Base-by-base conservation (phyloP, 805 yeast species). In the Candida adriatica region DNA sequence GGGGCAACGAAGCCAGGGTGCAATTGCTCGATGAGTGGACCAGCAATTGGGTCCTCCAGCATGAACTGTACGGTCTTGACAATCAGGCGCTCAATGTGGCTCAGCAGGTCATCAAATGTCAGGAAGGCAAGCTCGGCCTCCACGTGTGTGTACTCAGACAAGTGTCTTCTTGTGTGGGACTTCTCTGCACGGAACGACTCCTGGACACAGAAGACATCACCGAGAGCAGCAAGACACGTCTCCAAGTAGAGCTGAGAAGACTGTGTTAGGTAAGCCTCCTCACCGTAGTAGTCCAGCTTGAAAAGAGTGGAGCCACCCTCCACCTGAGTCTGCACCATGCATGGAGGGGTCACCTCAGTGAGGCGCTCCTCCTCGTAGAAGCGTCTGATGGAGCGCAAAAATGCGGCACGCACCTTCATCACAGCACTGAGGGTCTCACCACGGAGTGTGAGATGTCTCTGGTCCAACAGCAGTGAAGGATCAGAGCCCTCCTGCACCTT, bases 301-400 rank as follows among this genome's bases (percentile, higher is more conserved):
- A 92, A 92, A 55, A 92, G 69, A 13, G 98, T 92, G 24, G 96
- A 83, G 33, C 99, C 99, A 58, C 99, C 98, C 66, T 92, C 99
- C 38, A 92, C 99, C 68, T 92, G 97, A 24, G 96, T 88, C 66
- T 92, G 98, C 35, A 92, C 99, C 97, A 92, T 92, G 64, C 97
- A 88, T 53, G 99, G 99, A 27, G 98, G 96, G 24, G 97, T 92
- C 38, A 94, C 96, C 69, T 92, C 99, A 19, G 75, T 64, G 31
- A 88, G 53, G 20, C 74, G 71, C 63, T 80, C 85, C 52, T 85
- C 92, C 16, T 57, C 66, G 56, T 72, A 90, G 37, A 81, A 81
- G 45, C 75, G 70, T 65, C 99, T 78, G 47, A 92, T 61, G 24
- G 92, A 62, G 31, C 66, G 65, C 49, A 92, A 63, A 34, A 87